Conservation (phyloP, 305 asterid genomes). For the Fraxinus latifolia region DNA sequence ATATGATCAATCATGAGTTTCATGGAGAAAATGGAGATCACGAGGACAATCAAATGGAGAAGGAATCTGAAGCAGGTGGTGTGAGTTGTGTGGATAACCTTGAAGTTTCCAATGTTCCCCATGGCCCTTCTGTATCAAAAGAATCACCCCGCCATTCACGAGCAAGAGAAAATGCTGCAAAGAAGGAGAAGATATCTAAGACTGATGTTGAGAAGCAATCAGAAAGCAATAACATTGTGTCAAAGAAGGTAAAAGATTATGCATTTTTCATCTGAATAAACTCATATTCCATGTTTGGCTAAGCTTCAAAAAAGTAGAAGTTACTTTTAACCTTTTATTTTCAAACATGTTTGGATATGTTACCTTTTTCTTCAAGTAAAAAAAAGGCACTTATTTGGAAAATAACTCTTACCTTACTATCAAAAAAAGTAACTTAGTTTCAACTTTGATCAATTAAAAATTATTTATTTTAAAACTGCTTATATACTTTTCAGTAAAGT, state of each 20-base stretch:
- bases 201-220: constrained; percentile 41
- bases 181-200: constrained; percentile 42
- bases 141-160: constrained; percentile 34
- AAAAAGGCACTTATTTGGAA: not conserved
- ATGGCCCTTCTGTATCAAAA: constrained; percentile 18
- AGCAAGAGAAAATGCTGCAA: constrained; percentile 33
- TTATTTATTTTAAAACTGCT: not conserved
- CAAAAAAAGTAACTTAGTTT: not conserved
- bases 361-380: not conserved
- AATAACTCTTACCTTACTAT: not conserved
- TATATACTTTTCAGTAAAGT: not conserved
- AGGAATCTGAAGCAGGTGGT: constrained; percentile 29
- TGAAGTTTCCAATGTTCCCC: constrained; percentile 29
- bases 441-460: not conserved
- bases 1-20: constrained; percentile 20
- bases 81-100: constrained; percentile 24
- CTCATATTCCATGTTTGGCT: not conserved
- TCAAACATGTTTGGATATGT: not conserved
- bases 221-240: constrained; percentile 37
- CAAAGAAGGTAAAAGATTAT: constrained; percentile 59
- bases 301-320: not conserved
- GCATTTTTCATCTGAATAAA: not conserved
- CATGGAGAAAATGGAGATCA: constrained; percentile 29
- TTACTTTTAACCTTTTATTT: not conserved
- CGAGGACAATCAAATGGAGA: constrained; percentile 25